Conservation (phyloP, 495 filamentous ascomycete species). For the Rostrohypoxylon terebratum region DNA sequence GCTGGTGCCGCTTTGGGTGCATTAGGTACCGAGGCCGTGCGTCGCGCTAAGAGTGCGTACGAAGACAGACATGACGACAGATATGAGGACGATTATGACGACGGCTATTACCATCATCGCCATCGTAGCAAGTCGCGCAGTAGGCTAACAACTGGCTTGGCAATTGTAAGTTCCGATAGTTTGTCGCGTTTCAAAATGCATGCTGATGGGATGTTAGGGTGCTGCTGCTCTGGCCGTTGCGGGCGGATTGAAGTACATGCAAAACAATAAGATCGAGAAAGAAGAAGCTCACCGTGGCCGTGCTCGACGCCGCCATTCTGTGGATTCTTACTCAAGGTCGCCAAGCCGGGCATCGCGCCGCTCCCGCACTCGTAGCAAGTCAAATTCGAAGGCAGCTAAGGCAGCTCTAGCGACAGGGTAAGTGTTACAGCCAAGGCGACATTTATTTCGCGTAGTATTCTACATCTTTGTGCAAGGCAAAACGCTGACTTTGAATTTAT, state of each 20-base stretch:
- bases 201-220: slow-evolving; percentile 41
- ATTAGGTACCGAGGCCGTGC: slow-evolving; percentile 79
- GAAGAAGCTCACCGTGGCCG: slow-evolving; percentile 76
- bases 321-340: slow-evolving; percentile 43
- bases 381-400: slow-evolving; percentile 77
- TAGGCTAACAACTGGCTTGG: slow-evolving; percentile 74
- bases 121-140: slow-evolving; percentile 52
- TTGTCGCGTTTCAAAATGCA: not conserved
- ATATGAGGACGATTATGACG: slow-evolving; percentile 52
- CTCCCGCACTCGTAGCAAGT: slow-evolving; percentile 64
- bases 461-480: not conserved
- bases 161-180: slow-evolving; percentile 65
- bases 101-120: slow-evolving; percentile 42
- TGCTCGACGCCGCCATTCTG: slow-evolving; percentile 69
- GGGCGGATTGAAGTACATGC: slow-evolving; percentile 80
- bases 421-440: slow-evolving; percentile 22
- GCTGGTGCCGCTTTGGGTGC: slow-evolving; percentile 86
- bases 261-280: slow-evolving; percentile 73
- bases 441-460: not conserved
- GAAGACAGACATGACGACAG: slow-evolving; percentile 70
- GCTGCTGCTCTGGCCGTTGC: slow-evolving; percentile 80
- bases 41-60: slow-evolving; percentile 78
- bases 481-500: slow-evolving; percentile 24
- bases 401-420: slow-evolving; percentile 79
- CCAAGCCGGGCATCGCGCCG: slow-evolving; percentile 51